These are phyloP conservation scores for Paratinospora sagittata DNA, from an alignment of 164 flowering plant species.

Conservation along the genomic window DNA sequence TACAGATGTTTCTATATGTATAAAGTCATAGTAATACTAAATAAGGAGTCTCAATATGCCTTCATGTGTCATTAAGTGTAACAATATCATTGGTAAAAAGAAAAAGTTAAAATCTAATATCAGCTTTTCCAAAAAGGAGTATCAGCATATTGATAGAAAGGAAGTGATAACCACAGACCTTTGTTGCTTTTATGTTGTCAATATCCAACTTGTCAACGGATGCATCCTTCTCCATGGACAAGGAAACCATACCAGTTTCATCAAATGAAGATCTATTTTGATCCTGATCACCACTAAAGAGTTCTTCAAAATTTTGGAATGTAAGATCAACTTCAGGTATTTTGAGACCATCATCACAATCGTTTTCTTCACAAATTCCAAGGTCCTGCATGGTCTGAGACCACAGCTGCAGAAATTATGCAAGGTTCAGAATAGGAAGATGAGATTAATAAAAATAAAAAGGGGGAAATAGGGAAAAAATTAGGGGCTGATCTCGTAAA, in stretches of 20 bases:
- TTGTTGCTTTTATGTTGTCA: slow-evolving; percentile 17
- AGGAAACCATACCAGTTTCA: slow-evolving; percentile 23
- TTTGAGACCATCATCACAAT: slow-evolving; percentile 29
- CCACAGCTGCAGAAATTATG: slow-evolving; percentile 48
- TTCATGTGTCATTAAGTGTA: background rate
- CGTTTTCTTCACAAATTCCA: slow-evolving; percentile 59
- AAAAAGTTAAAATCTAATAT: slow-evolving; percentile 1
- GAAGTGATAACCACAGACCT: slow-evolving; percentile 29
- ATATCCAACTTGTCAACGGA: slow-evolving; percentile 27
- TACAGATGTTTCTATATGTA: too few species aligned
- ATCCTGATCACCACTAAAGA: slow-evolving; percentile 50
- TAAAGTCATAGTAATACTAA: background rate
- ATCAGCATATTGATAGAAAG: background rate
- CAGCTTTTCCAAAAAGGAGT: background rate
- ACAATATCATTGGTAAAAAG: background rate
- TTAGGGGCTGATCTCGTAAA: background rate
- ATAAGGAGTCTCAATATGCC: background rate
- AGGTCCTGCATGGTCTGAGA: slow-evolving; percentile 76
- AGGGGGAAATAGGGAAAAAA: background rate
- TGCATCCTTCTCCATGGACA: slow-evolving; percentile 28
- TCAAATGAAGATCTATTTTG: slow-evolving; percentile 25
- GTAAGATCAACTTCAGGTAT: slow-evolving; percentile 79
- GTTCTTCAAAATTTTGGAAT: slow-evolving; percentile 63
- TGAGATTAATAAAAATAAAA: background rate
- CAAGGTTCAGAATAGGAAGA: background rate